Evolutionary conservation across 2,329 filamentous ascomycete species (phyloP), one percentile per base, ranked within the genome.

Genomic region (Venturiaceae sp.): DNA sequence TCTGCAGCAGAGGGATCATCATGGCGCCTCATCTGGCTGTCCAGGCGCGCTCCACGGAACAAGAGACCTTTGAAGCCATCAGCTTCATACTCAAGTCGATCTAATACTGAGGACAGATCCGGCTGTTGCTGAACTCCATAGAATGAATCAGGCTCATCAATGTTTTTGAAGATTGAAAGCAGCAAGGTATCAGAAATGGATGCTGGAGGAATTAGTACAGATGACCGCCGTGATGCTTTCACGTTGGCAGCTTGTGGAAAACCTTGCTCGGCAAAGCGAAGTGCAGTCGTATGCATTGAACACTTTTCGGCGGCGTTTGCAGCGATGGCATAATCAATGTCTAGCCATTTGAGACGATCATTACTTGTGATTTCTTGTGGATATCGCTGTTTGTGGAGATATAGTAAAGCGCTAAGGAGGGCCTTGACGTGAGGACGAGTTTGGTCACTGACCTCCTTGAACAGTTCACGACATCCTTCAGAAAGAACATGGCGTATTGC

Each of bases 101-200:
- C 83, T 60, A 97, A 77, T 1, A 97, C 87, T 11, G 87, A 90
- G 16, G 82, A 78, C 16, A 99, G 74, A 59, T 85, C 91, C 6
- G 90, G 82, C 41, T 83, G 83, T 70, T 95, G 88, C 44, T 89
- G 83, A 7, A 96, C 80, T 3, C 94, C 95, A 68, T 99, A 99
- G 70, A 95, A 99, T 0, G 91, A 87, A 70, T 99, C 94, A 1
- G 92, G 92, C 66, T 99, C 95, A 67, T 96, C 92, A 52, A 99
- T 88, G 61, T 90, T 92, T 67, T 90, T 87, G 69, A 94, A 99
- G 2, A 99, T 92, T 0, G 82, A 77, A 47, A 96, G 79, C 13
- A 97, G 76, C 1, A 95, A 78, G 32, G 88, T 83, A 3, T 82
- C 79, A 6, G 88, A 81, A 28, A 77, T 60, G 2, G 76, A 68